Conservation (phyloP, 2,329 filamentous ascomycete genomes). For the Scedosporium boydii region DNA sequence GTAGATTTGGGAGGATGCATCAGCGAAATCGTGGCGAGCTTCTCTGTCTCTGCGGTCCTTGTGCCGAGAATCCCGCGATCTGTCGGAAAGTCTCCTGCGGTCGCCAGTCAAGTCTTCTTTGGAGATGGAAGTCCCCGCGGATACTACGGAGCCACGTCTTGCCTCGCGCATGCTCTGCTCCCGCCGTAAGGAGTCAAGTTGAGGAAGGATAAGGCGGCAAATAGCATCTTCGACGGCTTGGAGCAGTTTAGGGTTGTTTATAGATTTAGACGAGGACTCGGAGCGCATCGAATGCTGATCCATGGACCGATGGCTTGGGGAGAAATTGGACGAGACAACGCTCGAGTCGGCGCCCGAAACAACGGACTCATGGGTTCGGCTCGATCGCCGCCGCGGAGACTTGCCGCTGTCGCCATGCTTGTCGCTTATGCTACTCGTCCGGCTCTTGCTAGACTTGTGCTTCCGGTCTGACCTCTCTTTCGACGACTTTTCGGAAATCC, state of each 20-base stretch:
- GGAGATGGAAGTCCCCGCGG: constrained; percentile 44
- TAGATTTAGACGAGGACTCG: constrained; percentile 49
- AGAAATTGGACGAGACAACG: constrained; percentile 41
- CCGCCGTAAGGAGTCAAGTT: constrained; percentile 83
- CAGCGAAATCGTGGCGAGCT: constrained; percentile 44
- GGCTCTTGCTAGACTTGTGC: constrained; percentile 35
- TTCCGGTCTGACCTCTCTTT: constrained; percentile 40
- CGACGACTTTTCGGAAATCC: constrained; percentile 27
- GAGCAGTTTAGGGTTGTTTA: constrained; percentile 85
- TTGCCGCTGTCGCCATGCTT: constrained; percentile 35
- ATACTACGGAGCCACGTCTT: constrained; percentile 54
- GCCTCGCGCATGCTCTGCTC: constrained; percentile 74
- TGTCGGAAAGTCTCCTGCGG: constrained; percentile 47
- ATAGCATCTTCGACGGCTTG: constrained; percentile 93
- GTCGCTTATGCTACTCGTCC: constrained; percentile 39
- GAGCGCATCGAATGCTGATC: constrained; percentile 45
- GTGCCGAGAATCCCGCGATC: constrained; percentile 7
- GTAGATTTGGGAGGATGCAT: constrained; percentile 33
- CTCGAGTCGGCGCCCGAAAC: constrained; percentile 46
- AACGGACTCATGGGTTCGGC: constrained; percentile 40
- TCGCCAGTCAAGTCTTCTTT: constrained; percentile 49
- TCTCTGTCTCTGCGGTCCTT: constrained; percentile 32
- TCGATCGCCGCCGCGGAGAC: constrained; percentile 40
- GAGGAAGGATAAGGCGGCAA: constrained; percentile 77
- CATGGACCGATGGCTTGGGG: constrained; percentile 44